A percentile compares a stretch with the other conserved stretches of the same genome.
phyloP scores from a whole-genome alignment of 306 rosid genomes.

The Cucumis melo region DNA sequence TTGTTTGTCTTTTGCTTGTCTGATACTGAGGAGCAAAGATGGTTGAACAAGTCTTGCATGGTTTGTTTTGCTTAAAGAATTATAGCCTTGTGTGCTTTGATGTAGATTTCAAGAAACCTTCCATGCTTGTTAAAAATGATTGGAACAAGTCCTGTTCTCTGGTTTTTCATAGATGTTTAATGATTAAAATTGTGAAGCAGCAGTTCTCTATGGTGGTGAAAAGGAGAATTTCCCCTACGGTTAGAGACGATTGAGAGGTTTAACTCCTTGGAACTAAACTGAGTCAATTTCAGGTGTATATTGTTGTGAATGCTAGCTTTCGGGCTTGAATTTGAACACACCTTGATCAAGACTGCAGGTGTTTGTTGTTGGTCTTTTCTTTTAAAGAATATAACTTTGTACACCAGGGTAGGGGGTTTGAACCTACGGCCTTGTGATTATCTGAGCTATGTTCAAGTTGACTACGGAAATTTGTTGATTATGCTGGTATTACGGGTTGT shows the following conservation, averaged over 20 bases:
- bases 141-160: not conserved
- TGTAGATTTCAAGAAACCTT: not conserved
- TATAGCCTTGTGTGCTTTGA: not conserved
- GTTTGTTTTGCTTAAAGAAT: not conserved
- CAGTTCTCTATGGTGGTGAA: not conserved
- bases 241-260: not conserved
- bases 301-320: not conserved
- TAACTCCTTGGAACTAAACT: not conserved
- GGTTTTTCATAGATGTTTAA: not conserved
- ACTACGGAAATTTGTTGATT: not conserved
- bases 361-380: not conserved
- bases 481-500: not conserved
- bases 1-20: not conserved
- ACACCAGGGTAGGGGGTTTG: not conserved
- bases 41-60: not conserved
- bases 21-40: not conserved
- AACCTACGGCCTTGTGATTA: not conserved
- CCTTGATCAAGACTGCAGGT: not conserved
- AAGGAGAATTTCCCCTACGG: not conserved
- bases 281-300: not conserved
- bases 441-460: not conserved
- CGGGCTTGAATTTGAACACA: not conserved
- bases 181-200: not conserved
- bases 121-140: not conserved
- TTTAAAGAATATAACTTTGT: not conserved